Conservation (phyloP, 371 early-diverging fungal species). For the Apophysomyces elegans region DNA sequence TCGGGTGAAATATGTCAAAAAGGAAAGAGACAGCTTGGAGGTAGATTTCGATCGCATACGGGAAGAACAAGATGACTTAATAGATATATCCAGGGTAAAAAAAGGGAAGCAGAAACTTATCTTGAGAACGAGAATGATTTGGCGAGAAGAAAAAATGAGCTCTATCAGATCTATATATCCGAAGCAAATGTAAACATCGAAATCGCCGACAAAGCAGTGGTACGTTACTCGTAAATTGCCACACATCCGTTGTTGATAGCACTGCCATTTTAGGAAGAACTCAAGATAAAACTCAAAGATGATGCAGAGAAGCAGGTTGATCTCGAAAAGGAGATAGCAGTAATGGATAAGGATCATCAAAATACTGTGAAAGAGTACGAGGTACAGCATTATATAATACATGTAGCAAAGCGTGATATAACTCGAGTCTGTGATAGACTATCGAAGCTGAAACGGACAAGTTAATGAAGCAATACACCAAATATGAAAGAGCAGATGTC, state of each 20-base stretch:
- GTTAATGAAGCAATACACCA: conserved; percentile 63
- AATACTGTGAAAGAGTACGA: conserved; percentile 65
- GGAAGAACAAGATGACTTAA: neutral
- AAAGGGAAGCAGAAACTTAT: conserved; percentile 83
- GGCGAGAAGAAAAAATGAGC: conserved; percentile 69
- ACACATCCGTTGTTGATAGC: neutral
- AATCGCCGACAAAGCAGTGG: conserved; percentile 52
- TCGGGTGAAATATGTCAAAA: conserved; percentile 85
- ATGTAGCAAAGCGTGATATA: neutral
- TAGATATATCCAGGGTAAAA: conserved; percentile 60
- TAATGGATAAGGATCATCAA: conserved; percentile 60
- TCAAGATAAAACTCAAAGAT: conserved; percentile 46
- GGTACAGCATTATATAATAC: conserved; percentile 26
- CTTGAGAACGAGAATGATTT: conserved; percentile 82
- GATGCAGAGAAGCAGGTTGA: conserved; percentile 62
- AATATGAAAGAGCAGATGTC: conserved; percentile 82
- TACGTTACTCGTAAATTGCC: conserved; percentile 20
- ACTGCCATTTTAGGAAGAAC: conserved; percentile 38
- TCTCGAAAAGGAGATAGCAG: conserved; percentile 59
- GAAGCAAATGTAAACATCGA: conserved; percentile 51
- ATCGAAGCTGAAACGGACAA: conserved; percentile 62
- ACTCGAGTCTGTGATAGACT: conserved; percentile 25
- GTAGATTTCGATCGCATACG: conserved; percentile 19
- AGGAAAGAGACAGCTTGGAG: conserved; percentile 80
- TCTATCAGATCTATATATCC: conserved; percentile 74